Conservation (phyloP, 805 yeast species). For the Candida khao-thaluensis region DNA sequence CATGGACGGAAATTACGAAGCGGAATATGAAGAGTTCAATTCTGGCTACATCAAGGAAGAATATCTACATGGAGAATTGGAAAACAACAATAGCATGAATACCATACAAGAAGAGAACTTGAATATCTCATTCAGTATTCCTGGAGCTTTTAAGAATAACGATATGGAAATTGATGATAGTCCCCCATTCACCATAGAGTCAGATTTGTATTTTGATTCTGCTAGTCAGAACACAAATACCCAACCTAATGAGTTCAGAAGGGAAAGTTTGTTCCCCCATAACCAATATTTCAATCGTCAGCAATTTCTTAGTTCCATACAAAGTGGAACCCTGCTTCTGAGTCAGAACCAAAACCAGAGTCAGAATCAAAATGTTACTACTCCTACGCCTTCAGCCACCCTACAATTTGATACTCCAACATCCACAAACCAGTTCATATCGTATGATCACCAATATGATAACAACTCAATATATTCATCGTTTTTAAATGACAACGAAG, state of each 20-base stretch:
- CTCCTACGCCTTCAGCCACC: constrained; percentile 9
- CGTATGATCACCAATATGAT: constrained; percentile 9
- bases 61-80: not conserved
- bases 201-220: constrained; percentile 27
- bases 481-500: constrained; percentile 14
- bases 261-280: constrained; percentile 16
- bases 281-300: constrained; percentile 13
- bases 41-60: constrained; percentile 3
- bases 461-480: constrained; percentile 13
- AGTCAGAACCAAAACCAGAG: not conserved
- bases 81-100: not conserved
- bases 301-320: constrained; percentile 2
- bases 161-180: constrained; percentile 40
- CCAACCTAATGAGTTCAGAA: not conserved
- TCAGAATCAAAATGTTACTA: not conserved
- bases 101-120: constrained; percentile 1
- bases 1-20: constrained; percentile 3
- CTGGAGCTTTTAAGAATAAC: constrained; percentile 27
- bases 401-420: constrained; percentile 8
- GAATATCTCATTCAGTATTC: constrained; percentile 16
- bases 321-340: constrained; percentile 4
- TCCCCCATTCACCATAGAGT: constrained; percentile 38
- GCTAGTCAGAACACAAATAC: constrained; percentile 4
- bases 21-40: not conserved
- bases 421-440: constrained; percentile 9